Percentiles rank a stretch among this genome's conserved stretches.
These are phyloP conservation scores for Iris macrosiphon DNA, from an alignment of 106 monocot genomes.

Conservation along the genomic window DNA sequence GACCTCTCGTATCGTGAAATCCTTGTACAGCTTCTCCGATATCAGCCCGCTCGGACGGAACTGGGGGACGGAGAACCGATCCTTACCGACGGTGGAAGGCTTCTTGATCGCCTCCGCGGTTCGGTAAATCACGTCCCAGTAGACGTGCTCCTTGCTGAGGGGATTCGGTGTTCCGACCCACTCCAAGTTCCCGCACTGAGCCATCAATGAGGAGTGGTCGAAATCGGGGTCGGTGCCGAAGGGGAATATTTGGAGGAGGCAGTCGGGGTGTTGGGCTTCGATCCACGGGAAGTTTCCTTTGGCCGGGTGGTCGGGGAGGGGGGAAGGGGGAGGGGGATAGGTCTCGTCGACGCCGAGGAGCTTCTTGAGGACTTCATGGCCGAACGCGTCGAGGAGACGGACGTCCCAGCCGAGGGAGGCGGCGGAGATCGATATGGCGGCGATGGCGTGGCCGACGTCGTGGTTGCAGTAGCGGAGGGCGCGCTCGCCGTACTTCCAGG, in stretches of 20 bases:
- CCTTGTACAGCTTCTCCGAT: conserved; percentile 48
- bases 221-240: conserved; percentile 19
- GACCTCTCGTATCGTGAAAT: conserved; percentile 55
- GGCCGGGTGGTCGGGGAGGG: conserved; percentile 34
- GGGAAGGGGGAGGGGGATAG: conserved; percentile 13
- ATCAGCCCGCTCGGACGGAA: conserved; percentile 38
- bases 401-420: conserved; percentile 84
- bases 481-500: conserved; percentile 98
- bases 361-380: conserved; percentile 39
- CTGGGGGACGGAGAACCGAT: conserved; percentile 38
- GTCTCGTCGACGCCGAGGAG: conserved; percentile 30
- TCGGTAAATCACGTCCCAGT: conserved; percentile 85
- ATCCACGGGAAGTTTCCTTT: conserved; percentile 59
- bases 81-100: conserved; percentile 20
- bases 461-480: conserved; percentile 95
- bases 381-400: conserved; percentile 63
- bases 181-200: conserved; percentile 23
- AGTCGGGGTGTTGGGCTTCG: conserved; percentile 85
- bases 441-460: conserved; percentile 91
- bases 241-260: conserved; percentile 63
- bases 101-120: conserved; percentile 82
- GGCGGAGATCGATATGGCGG: conserved; percentile 59
- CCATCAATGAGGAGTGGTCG: conserved; percentile 34
- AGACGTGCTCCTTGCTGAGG: conserved; percentile 89
- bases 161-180: conserved; percentile 70